phyloP scores from a whole-genome alignment of 768 basidiomycete genomes.

The Mycena chlorophos region DNA sequence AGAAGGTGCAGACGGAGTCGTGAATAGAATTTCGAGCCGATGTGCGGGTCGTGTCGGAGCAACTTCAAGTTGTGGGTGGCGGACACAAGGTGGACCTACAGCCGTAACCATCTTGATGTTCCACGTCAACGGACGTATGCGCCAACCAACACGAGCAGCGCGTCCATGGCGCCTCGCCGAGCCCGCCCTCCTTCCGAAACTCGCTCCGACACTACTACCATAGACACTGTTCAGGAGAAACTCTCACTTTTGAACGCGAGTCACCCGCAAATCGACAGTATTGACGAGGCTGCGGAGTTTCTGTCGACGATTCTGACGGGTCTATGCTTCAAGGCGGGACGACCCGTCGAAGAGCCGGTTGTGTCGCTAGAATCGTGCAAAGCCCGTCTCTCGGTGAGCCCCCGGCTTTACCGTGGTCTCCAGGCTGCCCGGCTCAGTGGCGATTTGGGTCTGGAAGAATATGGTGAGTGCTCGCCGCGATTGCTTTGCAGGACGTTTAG shows the following conservation, averaged over 20 bases:
- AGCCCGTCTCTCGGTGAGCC: neutral
- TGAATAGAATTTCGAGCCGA: no score
- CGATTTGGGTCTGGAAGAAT: no score
- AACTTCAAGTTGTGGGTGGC: no score
- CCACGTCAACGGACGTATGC: no score
- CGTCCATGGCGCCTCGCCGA: neutral
- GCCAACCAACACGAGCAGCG: no score
- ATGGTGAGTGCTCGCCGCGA: no score
- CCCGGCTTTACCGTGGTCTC: neutral
- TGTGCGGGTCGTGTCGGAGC: no score
- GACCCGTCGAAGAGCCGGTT: neutral
- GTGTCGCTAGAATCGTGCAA: neutral
- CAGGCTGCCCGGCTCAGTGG: neutral
- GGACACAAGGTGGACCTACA: no score
- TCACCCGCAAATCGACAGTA: neutral
- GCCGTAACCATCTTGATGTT: no score
- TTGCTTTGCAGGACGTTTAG: no score
- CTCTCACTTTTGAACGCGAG: neutral
- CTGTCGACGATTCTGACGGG: neutral
- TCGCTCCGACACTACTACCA: neutral
- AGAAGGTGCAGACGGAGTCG: no score
- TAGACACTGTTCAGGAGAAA: neutral
- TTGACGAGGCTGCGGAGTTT: neutral
- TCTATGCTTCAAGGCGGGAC: neutral
- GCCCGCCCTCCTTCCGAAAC: neutral